phyloP scores from a whole-genome alignment of 164 flowering plant genomes.

The Echeveria elegans region DNA sequence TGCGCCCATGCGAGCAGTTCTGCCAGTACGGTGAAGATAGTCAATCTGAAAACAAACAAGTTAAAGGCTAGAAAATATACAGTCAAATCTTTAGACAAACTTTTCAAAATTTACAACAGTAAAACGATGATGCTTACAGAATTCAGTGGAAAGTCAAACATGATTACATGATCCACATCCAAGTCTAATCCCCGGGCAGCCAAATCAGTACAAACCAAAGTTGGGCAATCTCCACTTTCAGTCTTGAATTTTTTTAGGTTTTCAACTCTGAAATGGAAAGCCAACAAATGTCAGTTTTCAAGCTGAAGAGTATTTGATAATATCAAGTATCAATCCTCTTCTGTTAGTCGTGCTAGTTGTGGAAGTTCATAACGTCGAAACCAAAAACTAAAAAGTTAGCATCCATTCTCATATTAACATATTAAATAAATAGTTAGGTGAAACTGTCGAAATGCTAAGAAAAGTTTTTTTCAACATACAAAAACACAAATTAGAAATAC shows the following conservation, averaged over 20 bases:
- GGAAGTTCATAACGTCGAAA: background rate
- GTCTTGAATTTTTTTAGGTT: slow-evolving; percentile 81
- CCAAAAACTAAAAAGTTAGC: background rate
- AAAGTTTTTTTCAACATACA: background rate
- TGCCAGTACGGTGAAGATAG: slow-evolving; percentile 97
- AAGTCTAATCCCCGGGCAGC: slow-evolving; percentile 97
- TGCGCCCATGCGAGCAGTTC: slow-evolving; percentile 99
- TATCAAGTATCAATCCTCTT: background rate
- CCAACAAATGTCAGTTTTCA: background rate
- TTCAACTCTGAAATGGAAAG: slow-evolving; percentile 54
- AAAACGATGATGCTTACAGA: slow-evolving; percentile 44
- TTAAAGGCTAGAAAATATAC: background rate
- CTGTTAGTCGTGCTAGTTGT: background rate
- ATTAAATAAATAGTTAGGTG: background rate
- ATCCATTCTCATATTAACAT: background rate
- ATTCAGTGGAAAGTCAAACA: slow-evolving; percentile 91
- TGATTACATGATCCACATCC: slow-evolving; percentile 97
- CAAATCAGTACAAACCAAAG: slow-evolving; percentile 93
- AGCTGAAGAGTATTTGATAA: background rate
- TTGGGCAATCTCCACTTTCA: slow-evolving; percentile 89
- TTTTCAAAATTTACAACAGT: background rate
- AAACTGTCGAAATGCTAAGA: background rate
- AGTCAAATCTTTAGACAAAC: background rate
- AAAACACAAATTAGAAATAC: background rate
- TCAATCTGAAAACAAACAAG: slow-evolving; percentile 53